Evolutionary conservation across 1,139 yeast species (phyloP), one percentile per base, ranked within the genome.

Genomic region (Ogataea hybrid): DNA sequence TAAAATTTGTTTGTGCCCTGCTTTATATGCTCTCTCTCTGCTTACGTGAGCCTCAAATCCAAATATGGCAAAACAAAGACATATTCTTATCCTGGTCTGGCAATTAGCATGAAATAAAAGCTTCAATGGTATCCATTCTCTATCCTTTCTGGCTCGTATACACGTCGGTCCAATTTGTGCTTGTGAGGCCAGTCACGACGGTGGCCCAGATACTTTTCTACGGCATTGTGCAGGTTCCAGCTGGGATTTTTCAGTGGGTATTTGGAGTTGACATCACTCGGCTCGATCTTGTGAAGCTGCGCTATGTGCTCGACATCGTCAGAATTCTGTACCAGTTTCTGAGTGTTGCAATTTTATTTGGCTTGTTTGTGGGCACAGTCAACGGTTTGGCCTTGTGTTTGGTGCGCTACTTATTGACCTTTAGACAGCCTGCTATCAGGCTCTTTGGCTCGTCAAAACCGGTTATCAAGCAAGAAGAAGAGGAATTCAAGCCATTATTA

Each of bases 281-380:
- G 25, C 23, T 46, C 16, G 15, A 34, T 11, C 17, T 15, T 9
- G n/a, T 42, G 21, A 35, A 37, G 7, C 30, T 35, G 7, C 28
- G 25, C 2, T 21, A 28, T 22, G 9, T 45, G 7, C 2, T 50
- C 6, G 51, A 47, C 28, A 40, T 48, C 18, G 8, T 39, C 5
- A 37, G 42, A 25, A 33, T 54, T 5, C 12, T 47, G n/a, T 55
- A 55, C 39, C 58, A 54, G 34, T 46, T 51, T 28, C 14, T 47
- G 7, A 35, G 42, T 3, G 39, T 46, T 12, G 47, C 59, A 3
- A 25, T 51, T 8, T 28, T 56, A 3, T 31, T 50, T 28, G 60
- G 60, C 1, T n/a, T 54, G 16, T 11, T 42, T 9, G 30, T 47
- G 20, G 60, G 60, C 2, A 8, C 45, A 6, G 12, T 18, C n/a